A percentile compares a stretch with the other conserved stretches of the same genome.
Conservation (phyloP, 2,329 filamentous ascomycete genomes). For the Aulographum hederae region DNA sequence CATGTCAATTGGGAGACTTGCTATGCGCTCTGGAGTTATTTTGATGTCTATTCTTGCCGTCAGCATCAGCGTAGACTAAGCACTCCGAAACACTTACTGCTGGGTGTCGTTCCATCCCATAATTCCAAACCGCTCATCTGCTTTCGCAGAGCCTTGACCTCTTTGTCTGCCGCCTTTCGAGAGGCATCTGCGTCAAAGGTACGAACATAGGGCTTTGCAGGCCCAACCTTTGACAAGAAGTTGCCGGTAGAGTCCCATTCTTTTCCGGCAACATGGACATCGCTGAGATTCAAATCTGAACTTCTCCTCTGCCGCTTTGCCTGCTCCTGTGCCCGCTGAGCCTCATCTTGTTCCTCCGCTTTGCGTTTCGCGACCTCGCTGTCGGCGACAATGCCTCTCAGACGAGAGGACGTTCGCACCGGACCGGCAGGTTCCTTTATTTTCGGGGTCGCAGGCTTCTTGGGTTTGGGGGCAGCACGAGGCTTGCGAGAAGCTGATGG, state of each 20-base stretch:
- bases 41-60: constrained; percentile 62
- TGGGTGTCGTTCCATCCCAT: constrained; percentile 72
- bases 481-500: constrained; percentile 30
- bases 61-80: background rate
- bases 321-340: constrained; percentile 35
- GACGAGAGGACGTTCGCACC: constrained; percentile 40
- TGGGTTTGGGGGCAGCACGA: constrained; percentile 16
- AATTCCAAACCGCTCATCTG: constrained; percentile 61
- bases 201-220: constrained; percentile 60
- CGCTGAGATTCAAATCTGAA: constrained; percentile 51
- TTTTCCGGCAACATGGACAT: constrained; percentile 65
- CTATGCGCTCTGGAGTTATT: constrained; percentile 65
- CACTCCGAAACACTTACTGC: constrained; percentile 42
- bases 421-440: constrained; percentile 42
- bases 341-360: constrained; percentile 43
- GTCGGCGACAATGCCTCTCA: constrained; percentile 45
- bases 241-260: constrained; percentile 52
- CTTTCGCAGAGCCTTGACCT: constrained; percentile 52
- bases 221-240: constrained; percentile 48
- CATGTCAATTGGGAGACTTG: constrained; percentile 8
- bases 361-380: constrained; percentile 52
- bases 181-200: constrained; percentile 80
- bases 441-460: constrained; percentile 20
- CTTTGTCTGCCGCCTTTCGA: constrained; percentile 59
- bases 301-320: constrained; percentile 47